Conservation (phyloP, 1,284 basidiomycete genomes). For the Tremellales sp. region DNA sequence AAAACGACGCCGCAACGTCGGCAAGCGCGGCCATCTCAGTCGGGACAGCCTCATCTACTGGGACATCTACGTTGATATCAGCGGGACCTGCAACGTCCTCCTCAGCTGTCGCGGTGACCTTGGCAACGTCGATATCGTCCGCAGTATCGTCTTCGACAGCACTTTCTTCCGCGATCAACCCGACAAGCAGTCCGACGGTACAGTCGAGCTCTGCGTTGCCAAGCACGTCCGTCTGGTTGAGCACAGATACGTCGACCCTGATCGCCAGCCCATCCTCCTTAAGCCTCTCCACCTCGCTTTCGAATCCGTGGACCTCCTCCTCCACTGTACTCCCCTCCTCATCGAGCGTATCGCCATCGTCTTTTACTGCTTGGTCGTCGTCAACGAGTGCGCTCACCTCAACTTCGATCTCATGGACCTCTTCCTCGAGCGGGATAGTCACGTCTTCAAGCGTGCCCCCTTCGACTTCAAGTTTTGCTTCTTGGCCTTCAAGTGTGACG, state of each 20-base stretch:
- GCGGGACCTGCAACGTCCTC: background rate
- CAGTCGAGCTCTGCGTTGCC: too few species aligned
- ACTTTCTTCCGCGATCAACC: too few species aligned
- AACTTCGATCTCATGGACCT: background rate
- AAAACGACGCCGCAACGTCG: too few species aligned
- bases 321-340: background rate
- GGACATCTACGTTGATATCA: background rate
- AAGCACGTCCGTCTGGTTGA: too few species aligned
- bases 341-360: background rate
- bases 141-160: background rate
- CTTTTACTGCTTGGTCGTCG: background rate
- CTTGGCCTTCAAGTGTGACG: too few species aligned
- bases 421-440: too few species aligned
- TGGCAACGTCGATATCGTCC: background rate
- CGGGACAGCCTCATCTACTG: background rate
- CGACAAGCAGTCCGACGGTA: too few species aligned
- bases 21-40: too few species aligned
- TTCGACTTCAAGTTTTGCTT: background rate
- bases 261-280: too few species aligned
- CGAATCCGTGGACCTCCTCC: too few species aligned
- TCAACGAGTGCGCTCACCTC: background rate
- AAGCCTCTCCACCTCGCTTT: too few species aligned
- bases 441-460: background rate
- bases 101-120: background rate
- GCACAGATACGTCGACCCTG: too few species aligned